A percentile compares a stretch with the other conserved stretches of the same genome.
These are phyloP conservation scores for Pezicula neosporulosa DNA, from an alignment of 2,329 filamentous ascomycete genomes.

Conservation along the genomic window DNA sequence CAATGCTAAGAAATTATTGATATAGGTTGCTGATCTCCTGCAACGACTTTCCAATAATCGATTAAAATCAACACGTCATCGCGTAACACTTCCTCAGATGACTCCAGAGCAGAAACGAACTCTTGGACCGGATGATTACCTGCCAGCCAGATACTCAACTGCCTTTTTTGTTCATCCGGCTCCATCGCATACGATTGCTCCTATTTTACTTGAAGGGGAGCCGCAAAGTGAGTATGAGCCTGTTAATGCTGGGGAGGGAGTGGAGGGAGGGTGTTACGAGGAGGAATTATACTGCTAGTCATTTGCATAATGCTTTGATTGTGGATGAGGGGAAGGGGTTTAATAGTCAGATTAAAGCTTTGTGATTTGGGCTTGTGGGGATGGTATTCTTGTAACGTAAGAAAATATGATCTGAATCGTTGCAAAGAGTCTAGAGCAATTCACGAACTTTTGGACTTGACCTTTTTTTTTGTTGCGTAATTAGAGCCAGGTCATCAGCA, in stretches of 20 bases:
- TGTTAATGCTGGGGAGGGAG: constrained; percentile 2
- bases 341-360: too few relatives aligned
- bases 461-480: too few relatives aligned
- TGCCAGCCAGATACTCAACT: constrained; percentile 3
- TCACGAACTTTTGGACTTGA: too few relatives aligned
- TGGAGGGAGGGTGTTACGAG: background rate
- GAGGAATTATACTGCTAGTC: constrained; percentile 1
- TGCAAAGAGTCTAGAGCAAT: too few relatives aligned
- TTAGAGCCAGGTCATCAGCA: too few relatives aligned
- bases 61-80: constrained; percentile 7
- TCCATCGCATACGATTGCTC: background rate
- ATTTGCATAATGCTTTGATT: background rate
- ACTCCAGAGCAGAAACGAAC: background rate
- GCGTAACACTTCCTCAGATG: constrained; percentile 4
- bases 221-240: background rate
- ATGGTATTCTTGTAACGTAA: too few relatives aligned
- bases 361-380: too few relatives aligned
- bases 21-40: constrained; percentile 3
- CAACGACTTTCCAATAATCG: constrained; percentile 8
- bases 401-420: too few relatives aligned
- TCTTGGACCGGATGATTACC: background rate
- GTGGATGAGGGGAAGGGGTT: too few relatives aligned
- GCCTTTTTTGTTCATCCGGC: constrained; percentile 4
- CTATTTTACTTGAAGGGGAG: background rate
- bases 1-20: too few relatives aligned